A percentile compares a stretch with the other conserved stretches of the same genome.
Conservation (phyloP, 192 early-diverging fungal species). For the Podila epigama region DNA sequence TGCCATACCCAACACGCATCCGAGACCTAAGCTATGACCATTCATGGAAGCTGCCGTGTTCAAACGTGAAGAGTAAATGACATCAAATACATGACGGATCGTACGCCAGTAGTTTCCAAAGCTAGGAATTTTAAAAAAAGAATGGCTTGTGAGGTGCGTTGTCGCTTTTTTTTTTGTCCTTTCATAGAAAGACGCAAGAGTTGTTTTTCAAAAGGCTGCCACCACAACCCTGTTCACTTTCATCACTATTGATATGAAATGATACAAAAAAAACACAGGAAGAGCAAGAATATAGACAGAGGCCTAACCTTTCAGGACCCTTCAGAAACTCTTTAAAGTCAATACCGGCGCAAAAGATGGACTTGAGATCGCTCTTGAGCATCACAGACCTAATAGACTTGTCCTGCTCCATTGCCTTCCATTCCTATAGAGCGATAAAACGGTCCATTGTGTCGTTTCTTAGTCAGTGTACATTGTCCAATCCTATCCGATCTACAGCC, state of each 20-base stretch:
- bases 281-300: too few relatives aligned
- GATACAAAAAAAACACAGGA: neutral
- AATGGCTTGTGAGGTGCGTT: neutral
- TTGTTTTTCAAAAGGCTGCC: neutral
- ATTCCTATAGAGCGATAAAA: slow-evolving; percentile 20
- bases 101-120: slow-evolving; percentile 35
- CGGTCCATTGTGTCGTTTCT: neutral
- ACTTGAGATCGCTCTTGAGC: slow-evolving; percentile 41
- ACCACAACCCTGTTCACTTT: neutral
- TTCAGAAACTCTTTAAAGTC: slow-evolving; percentile 46
- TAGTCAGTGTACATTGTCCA: neutral
- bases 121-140: slow-evolving; percentile 1
- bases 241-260: neutral
- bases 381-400: slow-evolving; percentile 28
- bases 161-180: neutral
- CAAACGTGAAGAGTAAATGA: slow-evolving; percentile 39
- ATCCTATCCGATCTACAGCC: too few relatives aligned
- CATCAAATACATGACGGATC: slow-evolving; percentile 34
- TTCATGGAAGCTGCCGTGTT: slow-evolving; percentile 47
- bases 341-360: slow-evolving; percentile 48
- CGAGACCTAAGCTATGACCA: slow-evolving; percentile 40
- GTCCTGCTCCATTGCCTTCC: slow-evolving; percentile 46
- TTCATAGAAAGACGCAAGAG: neutral
- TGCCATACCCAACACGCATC: slow-evolving; percentile 45
- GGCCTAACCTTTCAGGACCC: slow-evolving; percentile 31